Percentiles rank a stretch among this genome's conserved stretches.
Evolutionary conservation across 257 asterid species (phyloP).

Genomic region (Solanum appendiculatum): DNA sequence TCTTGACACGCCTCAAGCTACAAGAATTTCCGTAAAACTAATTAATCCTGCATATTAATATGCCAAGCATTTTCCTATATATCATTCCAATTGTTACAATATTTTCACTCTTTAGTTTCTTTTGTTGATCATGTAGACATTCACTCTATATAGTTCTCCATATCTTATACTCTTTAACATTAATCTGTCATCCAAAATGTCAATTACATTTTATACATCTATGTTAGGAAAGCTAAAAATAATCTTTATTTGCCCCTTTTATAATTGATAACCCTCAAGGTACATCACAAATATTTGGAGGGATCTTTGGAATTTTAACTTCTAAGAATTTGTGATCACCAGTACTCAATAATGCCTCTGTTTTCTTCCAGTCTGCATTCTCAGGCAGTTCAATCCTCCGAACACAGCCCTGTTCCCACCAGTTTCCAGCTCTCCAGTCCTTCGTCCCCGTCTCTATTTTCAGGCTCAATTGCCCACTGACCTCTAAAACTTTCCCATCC

Average conservation of each 20-base stretch:
- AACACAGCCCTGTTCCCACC: slow-evolving; percentile 91
- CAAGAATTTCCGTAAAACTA: not conserved
- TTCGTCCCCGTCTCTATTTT: slow-evolving; percentile 16
- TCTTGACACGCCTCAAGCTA: not conserved
- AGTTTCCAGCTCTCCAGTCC: slow-evolving; percentile 47
- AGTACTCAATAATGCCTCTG: slow-evolving; percentile 37
- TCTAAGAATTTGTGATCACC: slow-evolving; percentile 29
- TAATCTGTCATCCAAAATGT: not conserved
- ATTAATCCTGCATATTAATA: not conserved
- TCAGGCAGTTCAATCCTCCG: slow-evolving; percentile 68
- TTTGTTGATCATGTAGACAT: not conserved
- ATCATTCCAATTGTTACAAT: not conserved
- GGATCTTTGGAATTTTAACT: slow-evolving; percentile 41
- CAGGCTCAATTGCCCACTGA: slow-evolving; percentile 43
- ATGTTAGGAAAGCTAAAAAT: not conserved
- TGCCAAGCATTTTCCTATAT: not conserved
- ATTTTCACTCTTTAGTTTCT: not conserved
- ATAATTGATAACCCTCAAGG: not conserved
- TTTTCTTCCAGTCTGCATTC: slow-evolving; percentile 42
- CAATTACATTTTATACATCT: not conserved
- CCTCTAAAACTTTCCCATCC: slow-evolving; percentile 57
- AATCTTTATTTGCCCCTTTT: not conserved
- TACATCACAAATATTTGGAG: not conserved
- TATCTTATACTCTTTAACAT: not conserved
- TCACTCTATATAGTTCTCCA: not conserved